Evolutionary conservation across 2,329 filamentous ascomycete species (phyloP).

Genomic region (Neopestalotiopsis clavispora): DNA sequence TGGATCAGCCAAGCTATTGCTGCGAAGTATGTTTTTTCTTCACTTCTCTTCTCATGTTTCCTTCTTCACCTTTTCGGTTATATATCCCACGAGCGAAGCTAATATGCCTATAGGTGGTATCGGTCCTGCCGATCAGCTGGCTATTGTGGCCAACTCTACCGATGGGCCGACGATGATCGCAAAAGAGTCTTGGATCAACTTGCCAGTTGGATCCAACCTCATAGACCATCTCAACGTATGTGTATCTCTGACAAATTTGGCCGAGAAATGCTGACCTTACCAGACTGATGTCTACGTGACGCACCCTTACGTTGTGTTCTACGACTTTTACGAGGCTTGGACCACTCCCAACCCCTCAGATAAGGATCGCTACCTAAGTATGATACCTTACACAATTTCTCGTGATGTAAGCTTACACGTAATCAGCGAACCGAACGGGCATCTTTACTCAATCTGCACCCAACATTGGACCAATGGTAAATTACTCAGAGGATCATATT

Average conservation of each 20-base stretch:
- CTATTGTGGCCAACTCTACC: conserved; percentile 52
- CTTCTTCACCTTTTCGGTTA: too few species aligned
- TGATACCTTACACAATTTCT: conserved; percentile 18
- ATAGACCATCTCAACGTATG: conserved; percentile 58
- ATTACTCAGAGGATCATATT: conserved; percentile 9
- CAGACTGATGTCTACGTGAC: conserved; percentile 52
- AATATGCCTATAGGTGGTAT: conserved; percentile 49
- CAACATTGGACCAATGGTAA: conserved; percentile 63
- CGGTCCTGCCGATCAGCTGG: conserved; percentile 64
- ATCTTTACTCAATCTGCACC: conserved; percentile 67
- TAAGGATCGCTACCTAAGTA: conserved; percentile 47
- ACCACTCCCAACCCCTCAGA: conserved; percentile 50
- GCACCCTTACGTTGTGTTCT: conserved; percentile 55
- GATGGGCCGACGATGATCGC: conserved; percentile 58
- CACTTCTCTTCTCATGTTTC: too few species aligned
- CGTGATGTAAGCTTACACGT: neutral
- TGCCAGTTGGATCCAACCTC: conserved; percentile 64
- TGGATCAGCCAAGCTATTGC: conserved; percentile 70
- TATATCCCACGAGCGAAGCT: neutral
- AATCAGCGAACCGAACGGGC: conserved; percentile 25
- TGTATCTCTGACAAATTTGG: conserved; percentile 11
- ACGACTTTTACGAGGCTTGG: conserved; percentile 70
- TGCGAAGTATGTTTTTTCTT: conserved; percentile 53
- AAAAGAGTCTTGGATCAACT: conserved; percentile 57
- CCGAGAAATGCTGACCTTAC: conserved; percentile 8